Percentiles rank a stretch among this genome's conserved stretches.
Evolutionary conservation across 805 yeast species (phyloP).

Genomic region (Saccharomycopsis vini): DNA sequence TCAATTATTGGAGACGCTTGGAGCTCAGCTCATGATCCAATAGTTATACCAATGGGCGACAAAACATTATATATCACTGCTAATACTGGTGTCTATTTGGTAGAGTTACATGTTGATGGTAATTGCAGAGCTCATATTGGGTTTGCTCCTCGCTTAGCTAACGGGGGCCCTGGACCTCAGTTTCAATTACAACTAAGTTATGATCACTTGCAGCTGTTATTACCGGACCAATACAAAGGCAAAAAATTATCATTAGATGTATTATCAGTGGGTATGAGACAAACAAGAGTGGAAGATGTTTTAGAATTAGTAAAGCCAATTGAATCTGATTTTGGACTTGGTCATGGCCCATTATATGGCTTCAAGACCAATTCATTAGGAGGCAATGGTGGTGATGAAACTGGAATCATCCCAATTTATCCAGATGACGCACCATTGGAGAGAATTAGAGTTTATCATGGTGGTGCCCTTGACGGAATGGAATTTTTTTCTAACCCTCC

Average conservation of each 20-base stretch:
- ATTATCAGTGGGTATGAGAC: slow-evolving; percentile 22
- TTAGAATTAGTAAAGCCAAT: slow-evolving; percentile 18
- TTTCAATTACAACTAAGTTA: slow-evolving; percentile 40
- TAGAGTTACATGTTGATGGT: slow-evolving; percentile 61
- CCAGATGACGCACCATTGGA: slow-evolving; percentile 28
- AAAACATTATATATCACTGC: slow-evolving; percentile 41
- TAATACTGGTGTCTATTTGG: slow-evolving; percentile 58
- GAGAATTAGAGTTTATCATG: slow-evolving; percentile 61
- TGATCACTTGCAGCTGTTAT: slow-evolving; percentile 35
- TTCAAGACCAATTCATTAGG: slow-evolving; percentile 32
- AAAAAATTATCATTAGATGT: slow-evolving; percentile 25
- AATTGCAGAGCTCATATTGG: slow-evolving; percentile 51
- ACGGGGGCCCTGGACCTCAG: slow-evolving; percentile 55
- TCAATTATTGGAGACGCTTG: slow-evolving; percentile 22
- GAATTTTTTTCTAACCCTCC: slow-evolving; percentile 34
- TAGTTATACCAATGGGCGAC: slow-evolving; percentile 39
- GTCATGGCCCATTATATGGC: slow-evolving; percentile 32
- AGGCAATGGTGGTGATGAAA: slow-evolving; percentile 21
- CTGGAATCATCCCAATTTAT: slow-evolving; percentile 28
- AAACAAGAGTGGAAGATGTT: slow-evolving; percentile 43
- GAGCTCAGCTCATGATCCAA: slow-evolving; percentile 27
- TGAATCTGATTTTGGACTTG: slow-evolving; percentile 34
- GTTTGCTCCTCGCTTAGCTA: slow-evolving; percentile 42
- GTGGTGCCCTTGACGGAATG: slow-evolving; percentile 76
- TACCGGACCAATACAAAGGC: slow-evolving; percentile 27